A percentile compares a stretch with the other conserved stretches of the same genome.
These are phyloP conservation scores for Aquilaria sinensis DNA, from an alignment of 345 rosid species.

Conservation along the genomic window DNA sequence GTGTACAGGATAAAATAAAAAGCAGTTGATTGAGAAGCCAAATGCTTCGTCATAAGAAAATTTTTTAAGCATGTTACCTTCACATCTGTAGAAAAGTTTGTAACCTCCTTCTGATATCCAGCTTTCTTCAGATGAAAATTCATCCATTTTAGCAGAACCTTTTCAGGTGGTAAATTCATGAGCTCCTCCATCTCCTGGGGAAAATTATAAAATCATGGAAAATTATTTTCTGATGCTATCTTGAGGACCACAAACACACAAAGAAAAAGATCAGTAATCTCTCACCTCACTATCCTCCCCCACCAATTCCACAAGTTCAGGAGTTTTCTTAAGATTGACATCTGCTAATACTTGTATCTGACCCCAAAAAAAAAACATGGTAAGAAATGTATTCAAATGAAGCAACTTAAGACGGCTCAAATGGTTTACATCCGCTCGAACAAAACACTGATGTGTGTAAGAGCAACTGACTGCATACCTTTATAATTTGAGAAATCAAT, in stretches of 20 bases:
- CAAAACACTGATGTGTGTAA: not conserved
- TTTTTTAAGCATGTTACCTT: slow-evolving; percentile 49
- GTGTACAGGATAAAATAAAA: too few species aligned
- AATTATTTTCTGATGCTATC: not conserved
- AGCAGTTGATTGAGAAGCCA: not conserved
- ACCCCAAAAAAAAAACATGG: too few species aligned
- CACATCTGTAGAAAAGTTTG: slow-evolving; percentile 90
- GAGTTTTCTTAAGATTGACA: slow-evolving; percentile 92
- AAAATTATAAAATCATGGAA: slow-evolving; percentile 8
- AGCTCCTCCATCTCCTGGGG: slow-evolving; percentile 97
- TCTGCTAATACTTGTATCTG: slow-evolving; percentile 95
- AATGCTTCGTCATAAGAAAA: slow-evolving; percentile 9
- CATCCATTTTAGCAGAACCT: slow-evolving; percentile 97
- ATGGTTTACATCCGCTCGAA: not conserved
- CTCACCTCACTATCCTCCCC: slow-evolving; percentile 75
- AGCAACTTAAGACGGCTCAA: not conserved
- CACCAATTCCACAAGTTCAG: slow-evolving; percentile 83
- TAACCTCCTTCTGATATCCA: slow-evolving; percentile 82
- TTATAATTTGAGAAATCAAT: slow-evolving; percentile 88
- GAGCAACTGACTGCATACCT: slow-evolving; percentile 45
- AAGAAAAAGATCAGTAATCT: not conserved
- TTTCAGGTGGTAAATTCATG: slow-evolving; percentile 84
- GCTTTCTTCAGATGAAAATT: slow-evolving; percentile 93
- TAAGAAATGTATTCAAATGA: slow-evolving; percentile 8
- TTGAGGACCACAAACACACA: not conserved